Evolutionary conservation across 169 alveolate genomes (phyloP).

Genomic region (Theileria parva): DNA sequence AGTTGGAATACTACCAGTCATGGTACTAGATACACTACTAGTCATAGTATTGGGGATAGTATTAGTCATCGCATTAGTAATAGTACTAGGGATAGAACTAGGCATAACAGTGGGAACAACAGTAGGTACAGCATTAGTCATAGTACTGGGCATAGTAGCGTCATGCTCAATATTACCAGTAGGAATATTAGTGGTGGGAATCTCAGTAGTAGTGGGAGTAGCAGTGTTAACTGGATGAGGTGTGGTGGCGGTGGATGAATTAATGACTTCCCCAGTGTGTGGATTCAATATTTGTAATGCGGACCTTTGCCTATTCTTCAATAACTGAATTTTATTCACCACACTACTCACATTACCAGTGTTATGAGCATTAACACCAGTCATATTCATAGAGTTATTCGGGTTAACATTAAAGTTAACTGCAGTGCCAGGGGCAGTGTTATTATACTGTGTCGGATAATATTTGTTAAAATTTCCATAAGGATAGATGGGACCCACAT

Average conservation of each 20-base stretch:
- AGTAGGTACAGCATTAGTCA: too few species aligned
- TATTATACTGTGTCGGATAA: neutral
- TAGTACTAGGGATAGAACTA: too few species aligned
- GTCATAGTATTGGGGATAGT: too few species aligned
- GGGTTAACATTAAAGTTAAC: too few species aligned
- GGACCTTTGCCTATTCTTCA: conserved; percentile 39
- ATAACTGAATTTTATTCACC: neutral
- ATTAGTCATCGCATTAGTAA: too few species aligned
- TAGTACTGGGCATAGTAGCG: too few species aligned
- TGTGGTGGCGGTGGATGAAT: conserved; percentile 3
- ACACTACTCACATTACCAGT: neutral
- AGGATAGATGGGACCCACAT: neutral
- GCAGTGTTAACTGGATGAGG: neutral
- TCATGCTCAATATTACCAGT: too few species aligned
- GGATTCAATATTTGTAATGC: conserved; percentile 61
- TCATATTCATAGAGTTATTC: too few species aligned
- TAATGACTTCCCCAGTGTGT: conserved; percentile 59
- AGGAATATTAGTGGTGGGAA: neutral
- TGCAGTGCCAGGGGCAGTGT: neutral
- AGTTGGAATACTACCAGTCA: too few species aligned
- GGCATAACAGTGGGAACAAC: too few species aligned
- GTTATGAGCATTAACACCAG: too few species aligned
- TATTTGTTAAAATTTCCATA: neutral
- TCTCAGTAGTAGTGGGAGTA: neutral
- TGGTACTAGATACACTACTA: too few species aligned